A percentile compares a stretch with the other conserved stretches of the same genome.
These are phyloP conservation scores for Yamadazyma spencermartinsiae DNA, from an alignment of 1,139 yeast genomes.

Conservation along the genomic window DNA sequence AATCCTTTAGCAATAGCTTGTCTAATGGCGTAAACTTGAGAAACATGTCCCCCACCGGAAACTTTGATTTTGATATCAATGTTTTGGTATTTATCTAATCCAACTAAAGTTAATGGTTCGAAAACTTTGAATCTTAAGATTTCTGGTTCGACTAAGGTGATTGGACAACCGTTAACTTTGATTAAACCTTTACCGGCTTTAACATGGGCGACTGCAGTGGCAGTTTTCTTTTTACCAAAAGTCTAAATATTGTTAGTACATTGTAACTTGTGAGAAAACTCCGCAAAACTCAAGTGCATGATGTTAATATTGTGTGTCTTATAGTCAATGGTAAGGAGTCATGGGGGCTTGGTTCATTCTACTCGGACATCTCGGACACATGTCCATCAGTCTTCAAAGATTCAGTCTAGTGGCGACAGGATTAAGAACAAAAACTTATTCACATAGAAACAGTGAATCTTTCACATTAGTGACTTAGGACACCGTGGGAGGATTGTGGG, in stretches of 20 bases:
- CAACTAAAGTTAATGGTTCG: constrained; percentile 98
- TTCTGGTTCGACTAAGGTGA: constrained; percentile 98
- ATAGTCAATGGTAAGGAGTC: no score
- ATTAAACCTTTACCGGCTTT: constrained; percentile 99
- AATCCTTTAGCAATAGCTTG: constrained; percentile 99
- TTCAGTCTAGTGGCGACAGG: no score
- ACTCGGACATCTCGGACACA: no score
- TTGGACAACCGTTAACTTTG: constrained; percentile 99
- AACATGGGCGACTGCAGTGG: constrained; percentile 99
- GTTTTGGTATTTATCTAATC: constrained; percentile 98
- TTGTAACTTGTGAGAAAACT: no score
- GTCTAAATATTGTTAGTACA: constrained; percentile 60
- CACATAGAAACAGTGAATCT: no score
- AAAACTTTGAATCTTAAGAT: constrained; percentile 98
- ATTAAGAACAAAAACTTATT: no score
- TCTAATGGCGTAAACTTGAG: constrained; percentile 99
- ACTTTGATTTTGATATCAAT: constrained; percentile 99
- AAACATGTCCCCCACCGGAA: constrained; percentile 99
- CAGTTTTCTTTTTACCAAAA: constrained; percentile 99
- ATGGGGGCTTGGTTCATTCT: no score
- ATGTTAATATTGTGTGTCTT: no score
- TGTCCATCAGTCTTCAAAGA: no score
- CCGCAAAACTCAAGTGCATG: no score
- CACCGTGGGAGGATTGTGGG: no score
- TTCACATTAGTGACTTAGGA: no score